Evolutionary conservation across 2,329 filamentous ascomycete species (phyloP), one percentile per base, ranked within the genome.

Genomic region (Bipolaris bicolor): DNA sequence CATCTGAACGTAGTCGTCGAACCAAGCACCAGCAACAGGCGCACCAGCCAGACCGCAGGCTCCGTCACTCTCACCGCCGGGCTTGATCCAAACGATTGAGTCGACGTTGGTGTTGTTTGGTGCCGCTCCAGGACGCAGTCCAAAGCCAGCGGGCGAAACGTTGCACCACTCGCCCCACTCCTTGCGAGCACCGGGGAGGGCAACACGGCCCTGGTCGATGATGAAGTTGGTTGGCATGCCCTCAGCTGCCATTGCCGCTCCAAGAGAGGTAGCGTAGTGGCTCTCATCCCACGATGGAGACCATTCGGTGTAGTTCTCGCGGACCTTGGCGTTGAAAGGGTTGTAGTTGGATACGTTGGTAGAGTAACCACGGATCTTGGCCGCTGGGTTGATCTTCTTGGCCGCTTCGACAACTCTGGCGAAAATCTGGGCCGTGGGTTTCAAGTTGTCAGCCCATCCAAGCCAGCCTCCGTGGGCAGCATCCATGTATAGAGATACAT

Each of bases 151-250:
- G 16, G 68, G 68, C 5, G 49, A 48, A 22, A 72, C 61, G 36
- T 72, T 72, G 58, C 69, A 72, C 69, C 69, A 72, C n/a, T 66
- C 64, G 18, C 69, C 69, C 69, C 69, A 72, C 49, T 64, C 67
- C 13, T 55, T 53, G 7, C 69, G 52, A 2, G 67, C 68, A 18
- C 67, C 65, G 10, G 64, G 64, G 13, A 64, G 56, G 7, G 61
- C 67, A 16, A 70, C 59, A 46, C 69, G 68, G 26, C 69, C 69
- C 48, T 70, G 68, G 44, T 72, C 69, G 7, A 70, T 60, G 44
- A 72, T 72, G 60, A 70, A 70, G 57, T 67, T 64, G 37, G 61
- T 57, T 0, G 69, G 69, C 10, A 70, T 58, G 9, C 68, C 68
- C 24, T 67, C 62, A 4, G 60, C 67, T 22, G 67, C 65, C 33